Conservation (phyloP, 2,329 filamentous ascomycete species). For the Hypomyces rosellus region DNA sequence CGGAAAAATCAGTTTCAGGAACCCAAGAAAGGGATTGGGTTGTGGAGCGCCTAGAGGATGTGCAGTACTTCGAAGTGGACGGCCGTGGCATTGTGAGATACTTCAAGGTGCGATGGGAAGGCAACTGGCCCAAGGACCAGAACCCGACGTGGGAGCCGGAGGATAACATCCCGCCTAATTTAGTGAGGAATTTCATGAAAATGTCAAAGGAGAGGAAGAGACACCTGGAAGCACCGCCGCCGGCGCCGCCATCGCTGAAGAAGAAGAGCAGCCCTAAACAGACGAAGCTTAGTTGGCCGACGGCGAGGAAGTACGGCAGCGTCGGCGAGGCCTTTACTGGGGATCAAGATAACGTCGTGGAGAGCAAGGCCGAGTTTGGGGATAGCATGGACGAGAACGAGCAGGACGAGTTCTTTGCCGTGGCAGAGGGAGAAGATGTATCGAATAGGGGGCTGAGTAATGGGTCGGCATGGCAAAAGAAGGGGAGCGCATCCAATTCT, state of each 20-base stretch:
- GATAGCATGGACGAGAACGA: slow-evolving; percentile 6
- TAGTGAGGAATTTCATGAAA: slow-evolving; percentile 38
- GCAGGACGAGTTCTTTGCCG: slow-evolving; percentile 24
- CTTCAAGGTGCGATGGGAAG: slow-evolving; percentile 51
- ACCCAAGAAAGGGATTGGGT: slow-evolving; percentile 30
- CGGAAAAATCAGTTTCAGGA: neutral
- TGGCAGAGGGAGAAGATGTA: slow-evolving; percentile 18
- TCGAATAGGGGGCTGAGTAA: neutral
- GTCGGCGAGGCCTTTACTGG: slow-evolving; percentile 26
- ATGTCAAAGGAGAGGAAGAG: slow-evolving; percentile 18
- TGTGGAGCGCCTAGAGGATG: slow-evolving; percentile 40
- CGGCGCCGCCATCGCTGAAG: neutral
- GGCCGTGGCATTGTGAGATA: slow-evolving; percentile 32
- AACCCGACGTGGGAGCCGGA: slow-evolving; percentile 55
- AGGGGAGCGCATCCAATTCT: neutral
- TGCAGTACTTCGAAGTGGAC: slow-evolving; percentile 31
- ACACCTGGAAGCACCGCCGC: neutral
- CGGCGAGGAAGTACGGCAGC: slow-evolving; percentile 19
- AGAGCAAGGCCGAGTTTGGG: neutral
- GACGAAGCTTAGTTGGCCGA: slow-evolving; percentile 18
- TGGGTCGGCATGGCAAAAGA: slow-evolving; percentile 1
- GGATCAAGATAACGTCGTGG: slow-evolving; percentile 8
- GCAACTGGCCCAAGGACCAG: slow-evolving; percentile 49
- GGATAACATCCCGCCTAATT: slow-evolving; percentile 37
- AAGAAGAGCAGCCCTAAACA: slow-evolving; percentile 19